Evolutionary conservation across 805 yeast species (phyloP), one percentile per base, ranked within the genome.

Genomic region (Lipomyces chichibuensis): DNA sequence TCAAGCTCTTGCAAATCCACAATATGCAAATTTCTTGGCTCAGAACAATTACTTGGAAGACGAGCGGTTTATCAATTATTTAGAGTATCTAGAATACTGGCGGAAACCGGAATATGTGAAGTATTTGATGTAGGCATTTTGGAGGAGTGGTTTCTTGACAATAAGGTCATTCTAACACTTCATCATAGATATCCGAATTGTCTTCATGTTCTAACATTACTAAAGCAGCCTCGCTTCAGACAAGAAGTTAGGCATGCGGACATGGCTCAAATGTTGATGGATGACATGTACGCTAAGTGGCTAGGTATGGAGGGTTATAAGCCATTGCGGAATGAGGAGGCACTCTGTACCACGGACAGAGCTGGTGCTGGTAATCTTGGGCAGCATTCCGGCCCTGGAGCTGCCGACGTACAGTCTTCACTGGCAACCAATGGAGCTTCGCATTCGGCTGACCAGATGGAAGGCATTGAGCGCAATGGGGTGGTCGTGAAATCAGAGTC

Each of bases 31-130:
- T 71, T 92, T 87, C 74, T 81, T 94, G 32, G 97, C 97, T 2
- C 97, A 93, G 77, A 90, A 88, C 72, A 87, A 88, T 65, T 87
- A 87, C 74, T 80, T 93, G 13, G 88, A 89, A 72, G 88, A 90
- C 73, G 87, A 84, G 35, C 84, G 84, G 61, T 93, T 94, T 72
- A 80, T 92, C 39, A 85, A 86, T 67, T 94, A 94, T 75, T 79
- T 94, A 68, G 83, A 87, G 33, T 94, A 94, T 75, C 81, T 94
- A 61, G 91, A 88, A 75, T 92, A 94, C 81, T 93, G 98, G 98
- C 82, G 88, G 64, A 74, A 82, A 59, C 92, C 92, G 1, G 83
- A 87, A 70, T 88, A 88, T 75, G 85, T 91, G 51, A 85, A 82
- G 78, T 90, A 81, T 78, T 81, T 87, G 71, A 95, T 89, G 75